Conservation (phyloP, 495 filamentous ascomycete genomes). For the Melanomma pulvis-pyrius region DNA sequence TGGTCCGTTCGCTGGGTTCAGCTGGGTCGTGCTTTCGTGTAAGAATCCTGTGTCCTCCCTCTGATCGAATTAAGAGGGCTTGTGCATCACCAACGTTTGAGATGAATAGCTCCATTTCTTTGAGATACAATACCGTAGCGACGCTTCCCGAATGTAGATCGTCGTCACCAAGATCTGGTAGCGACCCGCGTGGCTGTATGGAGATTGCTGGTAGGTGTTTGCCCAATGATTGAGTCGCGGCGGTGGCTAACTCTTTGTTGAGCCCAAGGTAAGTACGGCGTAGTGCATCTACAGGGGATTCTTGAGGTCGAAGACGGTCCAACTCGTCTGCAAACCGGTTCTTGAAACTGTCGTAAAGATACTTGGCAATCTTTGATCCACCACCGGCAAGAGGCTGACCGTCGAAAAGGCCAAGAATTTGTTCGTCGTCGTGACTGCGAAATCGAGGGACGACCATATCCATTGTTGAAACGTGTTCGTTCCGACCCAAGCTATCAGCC, state of each 20-base stretch:
- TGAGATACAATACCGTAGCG: constrained; percentile 87
- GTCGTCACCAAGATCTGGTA: constrained; percentile 76
- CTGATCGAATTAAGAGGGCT: constrained; percentile 87
- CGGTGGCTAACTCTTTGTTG: constrained; percentile 91
- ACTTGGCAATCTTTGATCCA: constrained; percentile 94
- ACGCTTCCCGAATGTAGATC: constrained; percentile 88
- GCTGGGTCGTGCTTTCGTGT: constrained; percentile 93
- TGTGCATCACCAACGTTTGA: constrained; percentile 96
- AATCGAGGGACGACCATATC: constrained; percentile 95
- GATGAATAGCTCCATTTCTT: constrained; percentile 86
- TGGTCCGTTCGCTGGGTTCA: constrained; percentile 75
- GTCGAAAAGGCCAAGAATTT: constrained; percentile 91
- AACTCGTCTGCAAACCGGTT: constrained; percentile 82
- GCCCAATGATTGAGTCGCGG: constrained; percentile 81
- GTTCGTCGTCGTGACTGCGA: constrained; percentile 88
- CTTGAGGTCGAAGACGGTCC: constrained; percentile 64
- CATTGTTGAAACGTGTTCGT: constrained; percentile 94
- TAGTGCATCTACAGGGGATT: constrained; percentile 80
- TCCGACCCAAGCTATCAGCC: constrained; percentile 92
- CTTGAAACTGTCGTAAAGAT: constrained; percentile 90
- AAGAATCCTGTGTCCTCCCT: constrained; percentile 75
- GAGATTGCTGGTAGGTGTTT: constrained; percentile 54
- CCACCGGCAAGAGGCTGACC: constrained; percentile 80
- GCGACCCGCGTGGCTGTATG: constrained; percentile 68
- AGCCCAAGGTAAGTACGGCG: constrained; percentile 82